Base-by-base conservation (phyloP, 345 rosid genomes). In the Moricandia arvensis region DNA sequence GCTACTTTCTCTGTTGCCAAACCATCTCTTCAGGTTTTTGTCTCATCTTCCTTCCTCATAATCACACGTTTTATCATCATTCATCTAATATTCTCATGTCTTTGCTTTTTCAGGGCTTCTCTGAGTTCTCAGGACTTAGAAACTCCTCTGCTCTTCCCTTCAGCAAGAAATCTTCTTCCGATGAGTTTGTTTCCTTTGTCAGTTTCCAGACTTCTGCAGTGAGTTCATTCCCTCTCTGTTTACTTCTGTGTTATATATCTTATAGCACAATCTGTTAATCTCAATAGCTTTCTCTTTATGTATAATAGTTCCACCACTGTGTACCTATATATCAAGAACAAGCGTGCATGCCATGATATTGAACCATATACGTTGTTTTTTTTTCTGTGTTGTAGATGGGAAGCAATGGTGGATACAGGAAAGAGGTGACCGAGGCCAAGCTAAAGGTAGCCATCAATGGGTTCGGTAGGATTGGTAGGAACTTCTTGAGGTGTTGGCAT, bases 401-500 rank as follows among this genome's bases (percentile, higher is more conserved):
- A 78, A 80, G 80, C 82, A 83, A 75, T 59, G 87, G 92, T 47
- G 90, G 89, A 53, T 87, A 85, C 95, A 89, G 84, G 84, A 87
- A 86, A 84, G 87, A 81, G 74, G 89, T 86, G 77, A 84, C 92
- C 8, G 89, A 84, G 67, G 96, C 97, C 68, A 91, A 91, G 82
- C 55, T 95, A 79, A 95, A 90, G 87, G 97, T 95, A 61, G 99
- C 97, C 13, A 90, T 95, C 87, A 95, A 90, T 73, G 97, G 99
- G 15, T 91, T 91, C 16, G 99, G 99, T 79, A 90, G 99, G 72
- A 91, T 95, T 78, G 99, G 99, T 69, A 85, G 97, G 84, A 95
- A 95, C 91, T 91, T 95, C 85, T 89, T 95, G 67, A 84, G 97
- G 31, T 95, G 99, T 85, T 95, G 99, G 99, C 99, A 92, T 26